Conservation (phyloP, 495 filamentous ascomycete species). For the Penicillium nucicola region DNA sequence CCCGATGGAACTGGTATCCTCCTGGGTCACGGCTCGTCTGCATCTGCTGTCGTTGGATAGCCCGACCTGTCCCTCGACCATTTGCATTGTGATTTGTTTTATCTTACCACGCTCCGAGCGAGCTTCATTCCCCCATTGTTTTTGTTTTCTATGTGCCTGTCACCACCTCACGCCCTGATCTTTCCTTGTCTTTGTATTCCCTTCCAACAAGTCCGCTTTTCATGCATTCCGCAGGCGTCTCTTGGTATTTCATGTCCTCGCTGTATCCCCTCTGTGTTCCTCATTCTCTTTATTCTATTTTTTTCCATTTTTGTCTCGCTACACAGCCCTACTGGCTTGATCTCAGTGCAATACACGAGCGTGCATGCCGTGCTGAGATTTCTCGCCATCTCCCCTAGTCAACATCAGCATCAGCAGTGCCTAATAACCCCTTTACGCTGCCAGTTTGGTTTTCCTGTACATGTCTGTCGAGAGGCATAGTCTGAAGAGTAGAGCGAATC, state of each 20-base stretch:
- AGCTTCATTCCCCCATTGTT: constrained; percentile 33
- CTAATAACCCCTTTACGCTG: constrained; percentile 9
- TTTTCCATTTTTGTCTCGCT: constrained; percentile 18
- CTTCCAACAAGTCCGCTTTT: constrained; percentile 28
- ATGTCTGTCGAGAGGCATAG: constrained; percentile 34
- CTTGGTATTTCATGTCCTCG: constrained; percentile 39
- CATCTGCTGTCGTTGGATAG: constrained; percentile 16
- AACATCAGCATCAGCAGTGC: constrained; percentile 17
- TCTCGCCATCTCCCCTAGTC: constrained; percentile 18
- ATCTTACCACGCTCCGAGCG: constrained; percentile 34
- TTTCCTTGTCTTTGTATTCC: constrained; percentile 30
- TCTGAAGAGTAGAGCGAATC: constrained; percentile 10
- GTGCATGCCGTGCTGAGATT: constrained; percentile 17
- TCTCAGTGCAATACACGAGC: constrained; percentile 4
- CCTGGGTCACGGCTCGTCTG: constrained; percentile 13
- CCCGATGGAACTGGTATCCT: constrained; percentile 24
- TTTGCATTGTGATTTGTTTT: constrained; percentile 25
- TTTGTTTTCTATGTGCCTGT: constrained; percentile 23
- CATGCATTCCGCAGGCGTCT: constrained; percentile 50
- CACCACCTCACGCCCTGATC: constrained; percentile 27
- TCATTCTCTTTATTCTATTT: constrained; percentile 17
- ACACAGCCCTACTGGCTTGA: constrained; percentile 3
- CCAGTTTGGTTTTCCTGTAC: constrained; percentile 27
- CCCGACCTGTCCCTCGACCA: constrained; percentile 10
- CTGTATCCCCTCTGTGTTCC: constrained; percentile 23